Conservation (phyloP, 2,329 filamentous ascomycete genomes). For the Pestalotiopsis sp. region DNA sequence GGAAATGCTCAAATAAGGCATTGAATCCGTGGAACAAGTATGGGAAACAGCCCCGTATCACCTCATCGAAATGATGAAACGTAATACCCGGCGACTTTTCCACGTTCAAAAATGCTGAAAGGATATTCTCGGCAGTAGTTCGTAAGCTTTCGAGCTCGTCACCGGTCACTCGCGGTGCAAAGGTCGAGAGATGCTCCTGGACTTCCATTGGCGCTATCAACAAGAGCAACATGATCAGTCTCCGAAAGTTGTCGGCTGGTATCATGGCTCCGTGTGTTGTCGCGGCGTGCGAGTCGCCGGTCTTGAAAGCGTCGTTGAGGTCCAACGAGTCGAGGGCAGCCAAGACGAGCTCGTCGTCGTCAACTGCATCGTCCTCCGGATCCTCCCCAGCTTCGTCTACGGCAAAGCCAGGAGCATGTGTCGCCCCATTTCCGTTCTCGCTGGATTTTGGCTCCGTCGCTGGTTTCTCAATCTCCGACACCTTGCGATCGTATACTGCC, state of each 20-base stretch:
- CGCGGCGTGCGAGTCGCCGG: conserved; percentile 45
- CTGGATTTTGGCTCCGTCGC: conserved; percentile 14
- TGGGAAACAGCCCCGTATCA: conserved; percentile 64
- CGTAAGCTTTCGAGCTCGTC: conserved; percentile 62
- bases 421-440: conserved; percentile 17
- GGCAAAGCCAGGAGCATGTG: conserved; percentile 44
- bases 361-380: conserved; percentile 45
- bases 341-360: conserved; percentile 66
- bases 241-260: conserved; percentile 73
- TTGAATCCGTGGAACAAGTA: conserved; percentile 70
- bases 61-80: conserved; percentile 61
- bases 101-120: conserved; percentile 67
- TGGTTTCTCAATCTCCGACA: conserved; percentile 37
- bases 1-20: conserved; percentile 73
- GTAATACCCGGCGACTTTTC: conserved; percentile 67
- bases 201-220: conserved; percentile 66
- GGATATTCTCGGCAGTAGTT: conserved; percentile 64
- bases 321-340: conserved; percentile 72
- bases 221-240: conserved; percentile 71
- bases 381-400: conserved; percentile 48
- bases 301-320: conserved; percentile 62
- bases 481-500: conserved; percentile 69
- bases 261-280: conserved; percentile 69
- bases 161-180: conserved; percentile 59
- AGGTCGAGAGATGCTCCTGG: conserved; percentile 66